Conservation (phyloP, 116 monocot genomes). For the Zostera marina region DNA sequence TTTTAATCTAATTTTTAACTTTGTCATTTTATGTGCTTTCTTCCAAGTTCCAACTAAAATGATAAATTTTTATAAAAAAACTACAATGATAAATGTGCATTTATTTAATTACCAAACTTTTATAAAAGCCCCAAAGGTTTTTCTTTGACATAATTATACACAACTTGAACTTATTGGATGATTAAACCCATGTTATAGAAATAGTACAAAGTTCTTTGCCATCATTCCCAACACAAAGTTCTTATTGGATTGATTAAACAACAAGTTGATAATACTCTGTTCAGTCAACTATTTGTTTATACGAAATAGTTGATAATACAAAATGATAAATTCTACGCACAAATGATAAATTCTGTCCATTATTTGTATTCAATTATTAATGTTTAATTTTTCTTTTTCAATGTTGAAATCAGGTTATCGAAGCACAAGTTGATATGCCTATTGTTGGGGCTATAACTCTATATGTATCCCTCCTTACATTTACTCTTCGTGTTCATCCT, state of each 20-base stretch:
- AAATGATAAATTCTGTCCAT: not conserved
- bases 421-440: slow-evolving; percentile 95
- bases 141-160: not conserved
- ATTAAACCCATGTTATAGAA: no score
- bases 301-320: no score
- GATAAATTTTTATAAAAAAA: not conserved
- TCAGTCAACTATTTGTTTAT: no score
- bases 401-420: slow-evolving; percentile 63
- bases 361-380: slow-evolving; percentile 1
- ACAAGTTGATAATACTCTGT: no score
- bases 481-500: slow-evolving; percentile 93
- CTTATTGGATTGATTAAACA: no score
- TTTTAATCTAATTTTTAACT: not conserved
- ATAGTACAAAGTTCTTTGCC: no score
- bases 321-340: no score
- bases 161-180: no score
- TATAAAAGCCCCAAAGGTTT: slow-evolving; percentile 1
- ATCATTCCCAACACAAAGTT: no score
- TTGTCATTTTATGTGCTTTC: not conserved
- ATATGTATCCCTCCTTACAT: slow-evolving; percentile 92
- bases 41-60: not conserved
- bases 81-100: no score
- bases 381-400: not conserved
- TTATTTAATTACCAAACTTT: not conserved
- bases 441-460: slow-evolving; percentile 67